These are phyloP conservation scores for Citrus trifoliata DNA, from an alignment of 345 rosid genomes.

Conservation along the genomic window DNA sequence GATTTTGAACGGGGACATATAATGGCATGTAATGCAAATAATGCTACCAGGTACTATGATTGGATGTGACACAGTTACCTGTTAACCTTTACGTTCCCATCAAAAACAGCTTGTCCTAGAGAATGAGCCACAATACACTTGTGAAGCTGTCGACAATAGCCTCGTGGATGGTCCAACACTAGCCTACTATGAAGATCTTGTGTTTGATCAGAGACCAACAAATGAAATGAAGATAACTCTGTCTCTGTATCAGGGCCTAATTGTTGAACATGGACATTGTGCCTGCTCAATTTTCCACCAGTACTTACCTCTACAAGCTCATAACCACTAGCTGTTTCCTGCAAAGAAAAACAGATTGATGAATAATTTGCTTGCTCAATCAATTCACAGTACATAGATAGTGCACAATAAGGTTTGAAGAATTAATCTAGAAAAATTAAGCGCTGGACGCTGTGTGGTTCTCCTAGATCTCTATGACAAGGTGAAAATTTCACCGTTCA, in stretches of 20 bases:
- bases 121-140: slow-evolving; percentile 95
- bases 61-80: slow-evolving; percentile 37
- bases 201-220: slow-evolving; percentile 65
- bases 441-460: background rate
- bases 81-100: slow-evolving; percentile 88
- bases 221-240: slow-evolving; percentile 73
- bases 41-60: background rate
- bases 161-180: slow-evolving; percentile 88
- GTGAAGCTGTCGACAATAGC: slow-evolving; percentile 75
- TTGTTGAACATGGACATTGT: slow-evolving; percentile 87
- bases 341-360: slow-evolving; percentile 13
- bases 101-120: slow-evolving; percentile 86
- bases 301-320: slow-evolving; percentile 89
- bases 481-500: background rate
- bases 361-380: background rate
- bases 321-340: slow-evolving; percentile 74
- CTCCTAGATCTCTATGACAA: background rate
- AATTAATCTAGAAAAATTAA: background rate
- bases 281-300: slow-evolving; percentile 91
- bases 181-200: slow-evolving; percentile 88
- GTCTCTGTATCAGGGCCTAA: slow-evolving; percentile 86
- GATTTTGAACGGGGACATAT: background rate
- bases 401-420: background rate
- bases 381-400: background rate
- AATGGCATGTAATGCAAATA: background rate